phyloP scores from a whole-genome alignment of 2,329 filamentous ascomycete species.

The Rutstroemia sp. region DNA sequence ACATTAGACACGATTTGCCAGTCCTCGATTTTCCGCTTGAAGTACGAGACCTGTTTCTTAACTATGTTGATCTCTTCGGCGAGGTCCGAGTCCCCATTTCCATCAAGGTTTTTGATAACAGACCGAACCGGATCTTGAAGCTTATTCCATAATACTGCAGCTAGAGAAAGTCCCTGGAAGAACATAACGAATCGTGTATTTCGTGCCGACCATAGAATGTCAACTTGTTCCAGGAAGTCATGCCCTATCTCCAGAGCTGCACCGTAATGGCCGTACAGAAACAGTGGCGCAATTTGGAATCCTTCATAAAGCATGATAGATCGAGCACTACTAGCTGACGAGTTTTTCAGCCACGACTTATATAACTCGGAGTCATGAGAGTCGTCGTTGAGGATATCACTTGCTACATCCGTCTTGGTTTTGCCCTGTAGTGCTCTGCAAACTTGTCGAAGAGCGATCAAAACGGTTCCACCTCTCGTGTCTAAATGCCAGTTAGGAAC shows the following conservation, averaged over 20 bases:
- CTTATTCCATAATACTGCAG: slow-evolving; percentile 38
- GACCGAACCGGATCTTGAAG: slow-evolving; percentile 21
- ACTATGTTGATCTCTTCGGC: slow-evolving; percentile 39
- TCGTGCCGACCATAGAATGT: slow-evolving; percentile 51
- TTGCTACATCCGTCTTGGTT: slow-evolving; percentile 41
- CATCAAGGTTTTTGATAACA: slow-evolving; percentile 30
- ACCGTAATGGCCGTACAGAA: slow-evolving; percentile 56
- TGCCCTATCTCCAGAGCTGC: slow-evolving; percentile 50
- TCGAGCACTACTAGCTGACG: slow-evolving; percentile 48
- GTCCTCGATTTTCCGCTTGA: slow-evolving; percentile 54
- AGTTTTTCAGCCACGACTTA: slow-evolving; percentile 49
- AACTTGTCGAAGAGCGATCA: slow-evolving; percentile 59
- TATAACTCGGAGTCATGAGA: slow-evolving; percentile 53
- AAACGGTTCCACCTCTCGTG: slow-evolving; percentile 61
- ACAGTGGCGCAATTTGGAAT: slow-evolving; percentile 55
- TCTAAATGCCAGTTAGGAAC: slow-evolving; percentile 66
- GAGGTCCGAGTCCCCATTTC: slow-evolving; percentile 35
- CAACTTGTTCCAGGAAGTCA: slow-evolving; percentile 38
- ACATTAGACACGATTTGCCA: slow-evolving; percentile 58
- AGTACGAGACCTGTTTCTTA: slow-evolving; percentile 44
- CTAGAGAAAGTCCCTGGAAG: slow-evolving; percentile 52
- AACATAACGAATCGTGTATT: slow-evolving; percentile 50
- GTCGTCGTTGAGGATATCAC: slow-evolving; percentile 58
- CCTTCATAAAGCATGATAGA: slow-evolving; percentile 63
- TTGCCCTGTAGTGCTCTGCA: slow-evolving; percentile 69